These are phyloP conservation scores for Phytophthora cactorum DNA, from an alignment of 352 stramenopile species.

Conservation along the genomic window DNA sequence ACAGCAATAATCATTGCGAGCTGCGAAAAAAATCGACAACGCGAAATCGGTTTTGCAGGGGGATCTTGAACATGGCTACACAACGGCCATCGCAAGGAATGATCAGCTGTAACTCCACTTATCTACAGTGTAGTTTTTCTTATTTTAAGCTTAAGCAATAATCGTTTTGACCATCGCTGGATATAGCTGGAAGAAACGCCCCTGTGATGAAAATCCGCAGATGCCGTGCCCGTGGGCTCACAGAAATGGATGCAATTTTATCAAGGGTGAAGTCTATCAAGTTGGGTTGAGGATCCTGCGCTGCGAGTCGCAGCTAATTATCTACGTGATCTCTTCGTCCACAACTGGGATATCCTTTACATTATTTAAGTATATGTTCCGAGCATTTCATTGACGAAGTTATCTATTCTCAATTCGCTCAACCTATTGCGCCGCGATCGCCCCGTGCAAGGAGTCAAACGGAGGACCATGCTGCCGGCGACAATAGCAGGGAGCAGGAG, in stretches of 20 bases:
- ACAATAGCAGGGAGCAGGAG: slow-evolving; percentile 21
- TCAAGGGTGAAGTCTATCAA: neutral
- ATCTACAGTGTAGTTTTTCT: no score
- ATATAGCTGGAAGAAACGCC: neutral
- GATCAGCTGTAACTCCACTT: no score
- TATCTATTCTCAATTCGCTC: slow-evolving; percentile 5
- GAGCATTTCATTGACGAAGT: neutral
- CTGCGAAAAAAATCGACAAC: slow-evolving; percentile 12
- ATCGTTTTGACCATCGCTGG: no score
- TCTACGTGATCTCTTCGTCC: no score
- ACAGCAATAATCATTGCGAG: slow-evolving; percentile 6
- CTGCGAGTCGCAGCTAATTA: no score
- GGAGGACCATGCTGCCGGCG: slow-evolving; percentile 17
- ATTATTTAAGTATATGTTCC: neutral
- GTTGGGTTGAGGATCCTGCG: neutral
- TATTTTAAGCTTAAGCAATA: no score
- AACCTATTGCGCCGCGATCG: no score
- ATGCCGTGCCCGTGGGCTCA: no score
- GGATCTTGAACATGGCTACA: slow-evolving; percentile 32
- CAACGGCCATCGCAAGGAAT: no score
- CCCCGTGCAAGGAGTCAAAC: slow-evolving; percentile 22
- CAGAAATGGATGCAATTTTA: no score
- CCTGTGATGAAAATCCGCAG: no score
- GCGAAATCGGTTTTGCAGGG: slow-evolving; percentile 21
- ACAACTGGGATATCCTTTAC: no score